A percentile compares a stretch with the other conserved stretches of the same genome.
phyloP scores from a whole-genome alignment of 2,329 filamentous ascomycete species.

The Colletotrichum navitas region DNA sequence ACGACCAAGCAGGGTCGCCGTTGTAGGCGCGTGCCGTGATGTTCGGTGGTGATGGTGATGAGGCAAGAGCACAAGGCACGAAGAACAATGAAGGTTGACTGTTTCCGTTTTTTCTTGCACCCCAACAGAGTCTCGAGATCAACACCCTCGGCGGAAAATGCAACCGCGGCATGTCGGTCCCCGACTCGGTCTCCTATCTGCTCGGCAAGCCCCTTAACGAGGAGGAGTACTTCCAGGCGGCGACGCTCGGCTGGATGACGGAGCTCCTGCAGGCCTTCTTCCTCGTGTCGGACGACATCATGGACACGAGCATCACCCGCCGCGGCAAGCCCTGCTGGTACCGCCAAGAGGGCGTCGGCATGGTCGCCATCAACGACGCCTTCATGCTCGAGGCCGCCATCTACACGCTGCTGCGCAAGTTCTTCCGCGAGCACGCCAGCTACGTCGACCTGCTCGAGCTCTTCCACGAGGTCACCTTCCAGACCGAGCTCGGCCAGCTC shows the following conservation, averaged over 20 bases:
- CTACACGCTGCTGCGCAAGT: conserved; percentile 92
- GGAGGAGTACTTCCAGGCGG: conserved; percentile 89
- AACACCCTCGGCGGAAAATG: conserved; percentile 97
- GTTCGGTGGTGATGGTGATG: background rate
- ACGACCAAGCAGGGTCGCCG: background rate
- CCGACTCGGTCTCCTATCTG: conserved; percentile 88
- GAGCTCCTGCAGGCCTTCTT: conserved; percentile 99
- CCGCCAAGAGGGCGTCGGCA: conserved; percentile 86
- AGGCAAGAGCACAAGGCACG: background rate
- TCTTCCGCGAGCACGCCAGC: conserved; percentile 87
- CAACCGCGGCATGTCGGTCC: conserved; percentile 98
- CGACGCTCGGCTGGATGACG: conserved; percentile 95
- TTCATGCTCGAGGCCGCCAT: conserved; percentile 95
- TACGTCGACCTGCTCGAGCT: conserved; percentile 95
- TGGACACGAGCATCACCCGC: conserved; percentile 95
- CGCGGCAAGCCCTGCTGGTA: conserved; percentile 98
- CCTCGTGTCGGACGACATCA: conserved; percentile 98
- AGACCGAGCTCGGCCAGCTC: conserved; percentile 95
- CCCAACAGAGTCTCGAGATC: conserved; percentile 79
- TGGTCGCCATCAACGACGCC: conserved; percentile 98
- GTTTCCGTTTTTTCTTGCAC: conserved; percentile 18
- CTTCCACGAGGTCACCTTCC: conserved; percentile 93
- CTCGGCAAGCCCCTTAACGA: conserved; percentile 77
- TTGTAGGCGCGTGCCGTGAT: background rate
- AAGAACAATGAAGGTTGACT: conserved; percentile 6